These are phyloP conservation scores for Cordia subcordata DNA, from an alignment of 257 asterid genomes.

Conservation along the genomic window DNA sequence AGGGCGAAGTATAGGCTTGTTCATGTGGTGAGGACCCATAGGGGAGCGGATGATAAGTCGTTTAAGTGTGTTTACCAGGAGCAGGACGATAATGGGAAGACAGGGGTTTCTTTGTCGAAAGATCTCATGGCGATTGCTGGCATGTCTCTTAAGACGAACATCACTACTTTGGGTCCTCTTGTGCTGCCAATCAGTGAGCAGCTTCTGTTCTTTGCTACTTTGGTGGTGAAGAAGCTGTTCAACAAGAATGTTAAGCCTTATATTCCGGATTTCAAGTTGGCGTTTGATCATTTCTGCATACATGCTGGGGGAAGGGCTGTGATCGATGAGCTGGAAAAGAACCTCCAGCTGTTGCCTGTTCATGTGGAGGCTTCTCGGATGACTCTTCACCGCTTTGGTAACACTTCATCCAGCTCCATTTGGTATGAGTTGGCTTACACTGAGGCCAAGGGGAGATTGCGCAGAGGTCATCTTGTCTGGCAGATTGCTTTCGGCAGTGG, in stretches of 20 bases:
- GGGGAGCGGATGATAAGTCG: conserved; percentile 10
- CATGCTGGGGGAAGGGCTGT: conserved; percentile 8
- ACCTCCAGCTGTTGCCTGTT: conserved; percentile 1
- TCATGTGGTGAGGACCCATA: conserved; percentile 2
- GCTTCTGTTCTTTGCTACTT: conserved; percentile 1
- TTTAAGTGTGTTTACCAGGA: conserved; percentile 9
- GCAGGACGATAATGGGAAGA: conserved; percentile 9
- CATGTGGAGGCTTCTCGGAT: conserved; percentile 8
- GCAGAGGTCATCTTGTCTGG: conserved; percentile 1
- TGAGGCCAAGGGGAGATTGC: conserved; percentile 9
- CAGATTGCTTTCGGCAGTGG: conserved; percentile 7
- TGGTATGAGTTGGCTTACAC: conserved; percentile 11
- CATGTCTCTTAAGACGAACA: conserved; percentile 5
- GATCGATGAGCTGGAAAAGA: conserved; percentile 8
- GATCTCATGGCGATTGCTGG: conserved; percentile 13
- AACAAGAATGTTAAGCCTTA: conserved; percentile 2
- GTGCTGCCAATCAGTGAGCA: conserved; percentile 5
- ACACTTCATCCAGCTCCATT: conserved; percentile 8
- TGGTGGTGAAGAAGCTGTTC: conserved; percentile 1
- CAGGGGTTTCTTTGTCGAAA: conserved; percentile 3
- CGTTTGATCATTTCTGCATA: conserved; percentile 8
- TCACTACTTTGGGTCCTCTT: conserved; percentile 5
- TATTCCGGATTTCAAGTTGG: conserved; percentile 12
- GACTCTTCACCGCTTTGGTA: conserved; percentile 12
- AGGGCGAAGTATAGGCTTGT: conserved; percentile 2